Evolutionary conservation across 345 rosid genomes (phyloP).

Genomic region (Citrus australasica): DNA sequence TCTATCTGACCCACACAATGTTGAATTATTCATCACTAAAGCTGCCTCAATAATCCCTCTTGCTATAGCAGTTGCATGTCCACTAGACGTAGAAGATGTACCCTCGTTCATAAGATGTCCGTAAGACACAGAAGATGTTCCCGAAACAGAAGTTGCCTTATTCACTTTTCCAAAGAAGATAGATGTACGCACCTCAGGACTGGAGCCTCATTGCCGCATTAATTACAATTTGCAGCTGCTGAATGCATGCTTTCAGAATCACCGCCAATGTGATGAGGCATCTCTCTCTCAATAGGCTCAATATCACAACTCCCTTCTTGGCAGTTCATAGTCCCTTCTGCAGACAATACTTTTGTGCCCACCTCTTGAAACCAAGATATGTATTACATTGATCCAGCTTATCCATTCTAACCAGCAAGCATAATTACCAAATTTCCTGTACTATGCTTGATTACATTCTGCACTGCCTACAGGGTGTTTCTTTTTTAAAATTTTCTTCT

Average conservation of each 20-base stretch:
- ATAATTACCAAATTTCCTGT: neutral
- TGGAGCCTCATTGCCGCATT: conserved; percentile 4
- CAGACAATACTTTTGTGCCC: neutral
- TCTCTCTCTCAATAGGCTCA: conserved; percentile 11
- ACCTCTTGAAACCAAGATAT: conserved; percentile 9
- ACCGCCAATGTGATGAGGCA: conserved; percentile 11
- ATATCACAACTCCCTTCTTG: conserved; percentile 8
- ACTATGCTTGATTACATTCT: conserved; percentile 11
- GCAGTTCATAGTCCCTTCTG: conserved; percentile 1
- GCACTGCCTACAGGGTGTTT: conserved; percentile 15
- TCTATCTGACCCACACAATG: too few relatives aligned
- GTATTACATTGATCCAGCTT: conserved; percentile 17
- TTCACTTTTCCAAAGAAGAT: neutral
- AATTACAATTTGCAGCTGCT: conserved; percentile 7
- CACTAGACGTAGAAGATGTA: too few relatives aligned
- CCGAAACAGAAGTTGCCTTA: too few relatives aligned
- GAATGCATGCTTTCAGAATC: conserved; percentile 23
- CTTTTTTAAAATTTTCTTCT: conserved; percentile 40
- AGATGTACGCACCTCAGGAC: neutral
- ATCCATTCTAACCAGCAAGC: neutral
- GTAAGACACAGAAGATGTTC: too few relatives aligned
- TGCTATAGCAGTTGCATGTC: too few relatives aligned
- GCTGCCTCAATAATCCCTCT: too few relatives aligned
- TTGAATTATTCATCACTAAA: too few relatives aligned
- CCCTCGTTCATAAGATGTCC: too few relatives aligned